A percentile compares a stretch with the other conserved stretches of the same genome.
phyloP scores from a whole-genome alignment of 2,329 filamentous ascomycete genomes.

The Nigrograna mackinnonii region DNA sequence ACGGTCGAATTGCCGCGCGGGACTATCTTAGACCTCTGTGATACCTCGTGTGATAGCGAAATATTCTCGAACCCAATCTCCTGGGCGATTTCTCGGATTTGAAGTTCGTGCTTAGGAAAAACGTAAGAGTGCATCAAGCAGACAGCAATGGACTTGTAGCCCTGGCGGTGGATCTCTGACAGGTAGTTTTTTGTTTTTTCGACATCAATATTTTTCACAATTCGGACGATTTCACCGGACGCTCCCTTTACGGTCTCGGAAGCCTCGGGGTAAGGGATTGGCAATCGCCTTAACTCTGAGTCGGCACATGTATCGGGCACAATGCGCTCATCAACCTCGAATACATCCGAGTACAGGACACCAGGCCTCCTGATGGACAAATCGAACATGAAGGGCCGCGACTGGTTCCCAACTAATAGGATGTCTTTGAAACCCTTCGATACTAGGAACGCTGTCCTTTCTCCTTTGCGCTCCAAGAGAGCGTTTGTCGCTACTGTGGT shows the following conservation, averaged over 20 bases:
- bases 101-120: conserved; percentile 77
- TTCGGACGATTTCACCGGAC: not conserved
- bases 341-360: conserved; percentile 20
- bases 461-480: conserved; percentile 32
- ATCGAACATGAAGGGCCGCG: conserved; percentile 33
- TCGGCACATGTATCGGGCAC: not conserved
- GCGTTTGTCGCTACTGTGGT: conserved; percentile 37
- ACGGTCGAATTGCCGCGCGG: conserved; percentile 72
- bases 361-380: conserved; percentile 19
- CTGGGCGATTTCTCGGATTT: conserved; percentile 72
- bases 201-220: not conserved
- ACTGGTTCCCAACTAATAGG: conserved; percentile 34
- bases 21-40: conserved; percentile 82
- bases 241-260: not conserved
- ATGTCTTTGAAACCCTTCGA: conserved; percentile 35
- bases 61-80: conserved; percentile 79
- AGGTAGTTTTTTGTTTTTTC: not conserved
- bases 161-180: conserved; percentile 37
- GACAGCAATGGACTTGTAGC: conserved; percentile 78
- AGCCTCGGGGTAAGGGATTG: not conserved
- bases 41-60: conserved; percentile 73
- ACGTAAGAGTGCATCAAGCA: conserved; percentile 89
- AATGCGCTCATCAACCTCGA: conserved; percentile 22
- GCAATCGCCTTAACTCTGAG: not conserved
- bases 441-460: conserved; percentile 24